Evolutionary conservation across 2,329 filamentous ascomycete genomes (phyloP), one percentile per base, ranked within the genome.

Genomic region (Penicillium sp.): DNA sequence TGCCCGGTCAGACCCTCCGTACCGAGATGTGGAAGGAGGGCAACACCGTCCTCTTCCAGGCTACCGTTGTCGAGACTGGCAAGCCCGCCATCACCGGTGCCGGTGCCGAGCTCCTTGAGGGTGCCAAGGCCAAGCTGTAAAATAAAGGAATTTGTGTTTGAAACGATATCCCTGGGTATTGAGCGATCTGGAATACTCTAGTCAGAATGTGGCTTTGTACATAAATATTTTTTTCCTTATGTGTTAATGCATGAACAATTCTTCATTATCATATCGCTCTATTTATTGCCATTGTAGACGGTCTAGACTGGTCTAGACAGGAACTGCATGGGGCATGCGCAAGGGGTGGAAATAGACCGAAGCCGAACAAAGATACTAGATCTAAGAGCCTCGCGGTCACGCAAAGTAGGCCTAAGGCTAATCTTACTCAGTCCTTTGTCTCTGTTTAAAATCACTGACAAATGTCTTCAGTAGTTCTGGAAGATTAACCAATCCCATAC

Each of bases 11-110:
- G 83, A 96, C 91, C n/a, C 82, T 96, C 55, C 83, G 90, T 61
- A 96, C 91, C 7, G 91, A 96, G 82, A 93, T 96, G 90, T 96
- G 92, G 92, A 92, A 90, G 80, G 91, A 96, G 69, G 88, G 87
- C 48, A 84, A 84, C 68, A 87, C 85, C 72, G 84, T 96, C 54
- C 77, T 93, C 61, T 96, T 96, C 84, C 91, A 96, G 82, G 85
- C 86, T 54, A 92, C 87, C 76, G 91, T 96, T 63, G 91, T 93
- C 79, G 92, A 96, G 84, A 96, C 92, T 53, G 92, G 92, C 69
- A 96, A 96, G 84, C 80, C 90, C 67, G 90, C 89, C 59, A 96
- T 96, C 73, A 86, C 86, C 26, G 90, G 89, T 21, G 92, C 87
- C 6, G 92, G 89, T 29, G 91, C 85, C 2, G 91, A 96, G 81